Evolutionary conservation across 75 land plant genomes (phyloP).

Genomic region (Pseudotsuga menziesii): DNA sequence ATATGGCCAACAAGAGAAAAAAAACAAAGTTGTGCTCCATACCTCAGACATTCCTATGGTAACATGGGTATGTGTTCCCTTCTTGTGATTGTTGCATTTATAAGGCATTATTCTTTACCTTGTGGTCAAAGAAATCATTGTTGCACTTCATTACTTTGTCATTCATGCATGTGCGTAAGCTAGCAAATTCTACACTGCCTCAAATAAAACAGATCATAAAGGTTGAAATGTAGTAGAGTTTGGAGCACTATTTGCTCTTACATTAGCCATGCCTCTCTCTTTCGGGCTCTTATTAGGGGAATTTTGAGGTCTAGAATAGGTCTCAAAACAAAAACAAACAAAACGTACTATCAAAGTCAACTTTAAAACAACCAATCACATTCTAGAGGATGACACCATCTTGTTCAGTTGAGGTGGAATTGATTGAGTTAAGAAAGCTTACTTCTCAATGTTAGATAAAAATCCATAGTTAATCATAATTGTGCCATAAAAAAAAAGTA

Average conservation of each 20-base stretch:
- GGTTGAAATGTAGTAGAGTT: neutral
- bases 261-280: constrained; percentile 17
- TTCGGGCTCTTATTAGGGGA: constrained; percentile 4
- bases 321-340: too few relatives aligned
- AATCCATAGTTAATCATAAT: too few relatives aligned
- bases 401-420: too few relatives aligned
- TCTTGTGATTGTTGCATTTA: neutral
- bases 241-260: too few relatives aligned
- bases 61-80: neutral
- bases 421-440: too few relatives aligned
- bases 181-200: constrained; percentile 14
- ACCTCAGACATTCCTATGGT: constrained; percentile 61
- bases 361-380: too few relatives aligned
- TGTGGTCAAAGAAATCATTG: constrained; percentile 28
- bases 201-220: constrained; percentile 42
- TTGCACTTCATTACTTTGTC: constrained; percentile 46
- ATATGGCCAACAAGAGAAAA: constrained; percentile 75
- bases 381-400: too few relatives aligned
- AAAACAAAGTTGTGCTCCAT: constrained; percentile 46
- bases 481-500: too few relatives aligned
- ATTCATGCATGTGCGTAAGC: constrained; percentile 72
- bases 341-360: too few relatives aligned
- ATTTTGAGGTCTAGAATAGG: constrained; percentile 27
- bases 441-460: too few relatives aligned
- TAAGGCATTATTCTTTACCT: too few relatives aligned